Conservation (phyloP, 192 early-diverging fungal species). For the Backusella mclennaniae region DNA sequence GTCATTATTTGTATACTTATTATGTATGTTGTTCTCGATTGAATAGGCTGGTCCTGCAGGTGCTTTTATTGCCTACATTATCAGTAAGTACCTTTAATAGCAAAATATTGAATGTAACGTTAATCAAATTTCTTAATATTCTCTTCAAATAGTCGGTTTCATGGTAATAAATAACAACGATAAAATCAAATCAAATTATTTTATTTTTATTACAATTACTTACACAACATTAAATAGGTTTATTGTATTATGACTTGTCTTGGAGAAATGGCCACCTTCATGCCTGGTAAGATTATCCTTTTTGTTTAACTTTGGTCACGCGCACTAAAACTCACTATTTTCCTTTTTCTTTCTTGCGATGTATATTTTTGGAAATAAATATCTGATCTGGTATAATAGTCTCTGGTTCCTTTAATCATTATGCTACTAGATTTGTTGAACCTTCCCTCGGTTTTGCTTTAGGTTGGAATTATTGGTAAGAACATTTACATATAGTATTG, state of each 20-base stretch:
- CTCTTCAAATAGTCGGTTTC: constrained; percentile 24
- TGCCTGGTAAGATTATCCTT: constrained; percentile 47
- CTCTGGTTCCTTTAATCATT: constrained; percentile 77
- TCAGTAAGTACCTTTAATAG: constrained; percentile 20
- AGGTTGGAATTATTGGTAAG: constrained; percentile 69
- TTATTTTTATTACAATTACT: neutral
- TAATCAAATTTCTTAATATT: neutral
- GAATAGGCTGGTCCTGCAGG: constrained; percentile 72
- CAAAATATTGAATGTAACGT: neutral
- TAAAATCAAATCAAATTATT: neutral
- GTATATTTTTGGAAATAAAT: constrained; percentile 7
- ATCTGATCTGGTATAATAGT: constrained; percentile 21
- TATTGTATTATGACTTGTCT: constrained; percentile 78
- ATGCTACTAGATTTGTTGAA: constrained; percentile 74
- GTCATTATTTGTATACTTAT: neutral
- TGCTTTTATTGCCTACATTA: constrained; percentile 62
- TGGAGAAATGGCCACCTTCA: constrained; percentile 84
- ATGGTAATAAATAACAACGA: constrained; percentile 27
- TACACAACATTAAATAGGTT: constrained; percentile 34
- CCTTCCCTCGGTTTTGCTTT: constrained; percentile 70
- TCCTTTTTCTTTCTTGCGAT: neutral
- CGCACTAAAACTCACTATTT: neutral
- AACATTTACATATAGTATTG: neutral
- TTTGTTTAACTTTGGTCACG: neutral
- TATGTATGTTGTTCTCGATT: neutral